Evolutionary conservation across 441 rosid genomes (phyloP), one percentile per base, ranked within the genome.

Genomic region (Capsella rubella): DNA sequence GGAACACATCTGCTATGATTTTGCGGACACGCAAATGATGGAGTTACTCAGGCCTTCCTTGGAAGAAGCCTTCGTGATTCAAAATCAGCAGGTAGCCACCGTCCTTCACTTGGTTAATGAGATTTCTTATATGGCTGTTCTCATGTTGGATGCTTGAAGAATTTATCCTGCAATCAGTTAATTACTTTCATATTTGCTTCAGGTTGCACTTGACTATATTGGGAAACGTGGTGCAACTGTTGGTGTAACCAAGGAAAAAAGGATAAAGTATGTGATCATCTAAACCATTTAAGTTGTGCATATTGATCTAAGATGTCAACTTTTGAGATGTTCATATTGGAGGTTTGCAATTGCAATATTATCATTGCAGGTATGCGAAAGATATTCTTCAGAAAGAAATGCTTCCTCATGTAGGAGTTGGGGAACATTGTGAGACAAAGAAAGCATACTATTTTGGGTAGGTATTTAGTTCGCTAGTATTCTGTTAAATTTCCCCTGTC

Each of bases 371-470:
- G 83, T 95, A 89, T 86, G 99, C 99, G 1, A 95, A 80, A 75
- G 99, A 95, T 81, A 93, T 95, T 75, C 97, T 95, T 74, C 98
- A 89, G 75, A 95, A 90, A 84, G 98, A 95, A 87, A 93, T 93
- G 98, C 97, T 95, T 79, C 99, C 98, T 78, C 99, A 95, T 81
- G 97, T 89, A 82, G 97, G 97, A 73, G 82, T 86, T 72, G 95
- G 87, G 75, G 98, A 92, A 66, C 87, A 72, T 79, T 95, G 98
- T 21, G 99, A 95, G 89, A 90, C 96, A 11, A 88, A 90, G 85
- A 95, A 95, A 83, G 99, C 98, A 64, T 95, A 93, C 81, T 87
- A 89, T 81, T 95, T 95, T 77, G 99, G 99, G 98, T 93, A 81
- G 32, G 87, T 81, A 53, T 62, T 78, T 13, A 50, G 34, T 27